phyloP scores from a whole-genome alignment of 2,329 filamentous ascomycete genomes.

The Fusarium armeniacum region DNA sequence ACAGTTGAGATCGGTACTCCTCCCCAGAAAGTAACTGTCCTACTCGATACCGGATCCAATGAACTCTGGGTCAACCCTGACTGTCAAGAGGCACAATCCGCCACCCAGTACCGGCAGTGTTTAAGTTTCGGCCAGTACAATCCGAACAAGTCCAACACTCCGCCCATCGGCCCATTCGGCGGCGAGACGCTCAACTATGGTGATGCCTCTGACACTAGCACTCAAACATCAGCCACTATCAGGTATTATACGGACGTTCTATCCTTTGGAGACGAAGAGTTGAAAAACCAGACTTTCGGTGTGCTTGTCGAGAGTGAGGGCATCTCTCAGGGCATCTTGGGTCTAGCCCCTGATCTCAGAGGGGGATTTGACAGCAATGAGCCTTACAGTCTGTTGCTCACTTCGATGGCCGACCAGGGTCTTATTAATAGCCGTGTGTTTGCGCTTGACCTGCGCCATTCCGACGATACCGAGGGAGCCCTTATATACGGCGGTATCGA shows the following conservation, averaged over 20 bases:
- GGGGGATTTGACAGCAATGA: conserved; percentile 55
- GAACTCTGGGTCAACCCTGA: conserved; percentile 69
- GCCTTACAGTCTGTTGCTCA: conserved; percentile 68
- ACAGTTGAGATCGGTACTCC: conserved; percentile 61
- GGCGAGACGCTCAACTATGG: conserved; percentile 58
- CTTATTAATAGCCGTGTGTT: conserved; percentile 66
- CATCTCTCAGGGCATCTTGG: conserved; percentile 67
- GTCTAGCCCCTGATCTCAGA: conserved; percentile 60
- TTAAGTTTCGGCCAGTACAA: conserved; percentile 60
- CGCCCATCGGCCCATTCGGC: conserved; percentile 56
- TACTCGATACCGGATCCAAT: conserved; percentile 67
- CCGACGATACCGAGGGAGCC: conserved; percentile 60
- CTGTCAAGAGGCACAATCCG: conserved; percentile 58
- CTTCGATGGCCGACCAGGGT: conserved; percentile 62
- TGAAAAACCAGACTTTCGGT: conserved; percentile 65
- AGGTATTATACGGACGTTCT: conserved; percentile 63
- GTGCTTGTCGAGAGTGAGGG: conserved; percentile 61
- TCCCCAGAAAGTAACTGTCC: conserved; percentile 60
- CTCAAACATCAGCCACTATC: conserved; percentile 58
- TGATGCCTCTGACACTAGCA: conserved; percentile 55
- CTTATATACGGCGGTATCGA: conserved; percentile 69
- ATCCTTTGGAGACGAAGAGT: conserved; percentile 58
- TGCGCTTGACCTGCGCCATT: conserved; percentile 64
- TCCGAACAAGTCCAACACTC: conserved; percentile 57
- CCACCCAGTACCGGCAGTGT: conserved; percentile 57